These are phyloP conservation scores for Auxenochlorella pyrenoidosa DNA, from an alignment of 139 green algal genomes.

Conservation along the genomic window DNA sequence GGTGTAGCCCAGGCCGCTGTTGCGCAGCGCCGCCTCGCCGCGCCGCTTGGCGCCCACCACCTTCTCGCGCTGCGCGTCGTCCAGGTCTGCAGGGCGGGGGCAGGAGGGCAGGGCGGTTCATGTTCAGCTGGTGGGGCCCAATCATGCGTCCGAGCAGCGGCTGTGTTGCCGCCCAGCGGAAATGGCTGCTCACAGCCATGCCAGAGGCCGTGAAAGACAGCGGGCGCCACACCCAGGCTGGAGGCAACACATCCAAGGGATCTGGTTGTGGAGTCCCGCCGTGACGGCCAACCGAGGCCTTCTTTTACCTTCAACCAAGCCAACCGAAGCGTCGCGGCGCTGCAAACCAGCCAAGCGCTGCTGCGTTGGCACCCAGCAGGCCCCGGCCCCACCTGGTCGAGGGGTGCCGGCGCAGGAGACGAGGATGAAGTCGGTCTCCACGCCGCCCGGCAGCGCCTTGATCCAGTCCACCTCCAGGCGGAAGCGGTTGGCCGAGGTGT, in stretches of 20 bases:
- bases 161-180: no score
- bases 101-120: not conserved
- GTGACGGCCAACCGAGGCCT: not conserved
- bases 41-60: constrained; percentile 74
- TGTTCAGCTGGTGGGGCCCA: no score
- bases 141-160: no score
- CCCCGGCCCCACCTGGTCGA: not conserved
- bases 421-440: constrained; percentile 87
- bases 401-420: constrained; percentile 11
- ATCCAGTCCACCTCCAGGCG: constrained; percentile 84
- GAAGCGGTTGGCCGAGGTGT: constrained; percentile 41
- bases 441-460: constrained; percentile 78
- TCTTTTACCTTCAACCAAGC: no score
- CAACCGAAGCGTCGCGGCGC: no score
- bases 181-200: not conserved
- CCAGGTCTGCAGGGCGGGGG: not conserved
- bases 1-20: constrained; percentile 93
- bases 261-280: not conserved
- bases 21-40: constrained; percentile 86
- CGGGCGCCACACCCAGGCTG: not conserved
- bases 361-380: not conserved
- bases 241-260: not conserved
- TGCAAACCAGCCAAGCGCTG: not conserved
- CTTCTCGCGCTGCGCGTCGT: constrained; percentile 21
- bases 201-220: no score